Evolutionary conservation across 768 basidiomycete species (phyloP), one percentile per base, ranked within the genome.

Genomic region (Suillus discolor): DNA sequence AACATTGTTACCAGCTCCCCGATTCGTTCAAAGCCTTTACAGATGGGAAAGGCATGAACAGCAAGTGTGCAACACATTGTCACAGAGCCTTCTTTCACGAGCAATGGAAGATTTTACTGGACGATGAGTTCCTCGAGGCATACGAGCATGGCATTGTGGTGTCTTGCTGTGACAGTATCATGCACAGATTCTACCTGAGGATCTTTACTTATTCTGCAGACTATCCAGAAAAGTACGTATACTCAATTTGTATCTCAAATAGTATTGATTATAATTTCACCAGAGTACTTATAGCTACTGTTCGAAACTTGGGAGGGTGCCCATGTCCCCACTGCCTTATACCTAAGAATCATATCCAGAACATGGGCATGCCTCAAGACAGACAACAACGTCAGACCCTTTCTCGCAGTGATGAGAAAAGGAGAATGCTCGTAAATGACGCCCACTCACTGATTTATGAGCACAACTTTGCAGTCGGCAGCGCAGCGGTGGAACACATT

Each of bases 221-320:
- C 51, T 74, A 73, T 59, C 73, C 71, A 8, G 73, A 74, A 57
- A 78, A 78, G 79, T 79, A 41, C 7, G 62, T 65, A 13, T 5
- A n/a, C 57, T 47, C n/a, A 6, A 12, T 2, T 13, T n/a, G 4
- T 1, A 6, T 6, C 1, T 36, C 12, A 3, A 15, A 13, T 62
- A 4, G 0, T 11, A 16, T 20, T 20, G 34, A 34, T 41, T 57
- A 12, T 16, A 3, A 16, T 63, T 18, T 63, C 3, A 3, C 13
- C 6, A 71, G 72, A 66, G 69, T 72, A 2, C 64, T 77, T 2
- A 41, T 77, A 18, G 72, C 72, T 0, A 68, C 57, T 5, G 64
- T 76, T 9, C 66, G 66, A 12, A 68, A 75, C 23, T 23, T 71
- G 4, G 75, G 73, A 0, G 49, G 36, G 12, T 75, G 74, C 41